phyloP scores from a whole-genome alignment of 140 eudicot species.

The Senecio squalidus region DNA sequence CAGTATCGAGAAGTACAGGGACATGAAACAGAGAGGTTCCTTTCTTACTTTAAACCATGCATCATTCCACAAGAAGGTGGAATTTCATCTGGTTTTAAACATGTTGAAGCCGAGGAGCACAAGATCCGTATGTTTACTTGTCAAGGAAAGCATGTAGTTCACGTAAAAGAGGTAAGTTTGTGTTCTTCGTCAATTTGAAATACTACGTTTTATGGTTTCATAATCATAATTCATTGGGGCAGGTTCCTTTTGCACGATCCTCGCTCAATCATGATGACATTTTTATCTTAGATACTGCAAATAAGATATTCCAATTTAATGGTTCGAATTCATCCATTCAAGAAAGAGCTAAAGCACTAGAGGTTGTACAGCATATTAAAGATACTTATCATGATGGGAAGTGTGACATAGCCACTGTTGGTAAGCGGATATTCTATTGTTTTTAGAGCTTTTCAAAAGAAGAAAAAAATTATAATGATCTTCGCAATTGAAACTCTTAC shows the following conservation, averaged over 20 bases:
- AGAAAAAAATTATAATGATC: not conserved
- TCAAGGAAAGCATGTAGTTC: constrained; percentile 91
- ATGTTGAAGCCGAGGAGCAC: constrained; percentile 72
- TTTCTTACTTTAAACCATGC: constrained; percentile 94
- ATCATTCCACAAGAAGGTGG: constrained; percentile 98
- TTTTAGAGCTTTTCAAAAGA: no score
- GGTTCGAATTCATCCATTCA: constrained; percentile 94
- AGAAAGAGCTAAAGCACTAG: constrained; percentile 97
- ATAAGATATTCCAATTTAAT: constrained; percentile 88
- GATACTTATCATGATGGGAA: constrained; percentile 97
- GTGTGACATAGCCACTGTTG: constrained; percentile 92
- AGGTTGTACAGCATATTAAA: constrained; percentile 94
- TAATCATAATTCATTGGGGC: constrained; percentile 9
- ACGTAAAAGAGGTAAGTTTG: constrained; percentile 88
- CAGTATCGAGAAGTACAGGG: constrained; percentile 99
- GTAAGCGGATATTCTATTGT: constrained; percentile 59
- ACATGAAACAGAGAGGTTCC: constrained; percentile 91
- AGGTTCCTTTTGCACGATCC: constrained; percentile 93
- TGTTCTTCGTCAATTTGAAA: constrained; percentile 18
- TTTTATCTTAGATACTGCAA: constrained; percentile 77
- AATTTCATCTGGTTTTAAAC: constrained; percentile 85
- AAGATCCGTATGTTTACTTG: constrained; percentile 70
- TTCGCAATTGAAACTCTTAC: not conserved
- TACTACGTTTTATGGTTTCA: constrained; percentile 13
- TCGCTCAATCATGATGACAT: constrained; percentile 95